Evolutionary conservation across 805 yeast species (phyloP), one percentile per base, ranked within the genome.

Genomic region (Hagleromyces aurorensis): DNA sequence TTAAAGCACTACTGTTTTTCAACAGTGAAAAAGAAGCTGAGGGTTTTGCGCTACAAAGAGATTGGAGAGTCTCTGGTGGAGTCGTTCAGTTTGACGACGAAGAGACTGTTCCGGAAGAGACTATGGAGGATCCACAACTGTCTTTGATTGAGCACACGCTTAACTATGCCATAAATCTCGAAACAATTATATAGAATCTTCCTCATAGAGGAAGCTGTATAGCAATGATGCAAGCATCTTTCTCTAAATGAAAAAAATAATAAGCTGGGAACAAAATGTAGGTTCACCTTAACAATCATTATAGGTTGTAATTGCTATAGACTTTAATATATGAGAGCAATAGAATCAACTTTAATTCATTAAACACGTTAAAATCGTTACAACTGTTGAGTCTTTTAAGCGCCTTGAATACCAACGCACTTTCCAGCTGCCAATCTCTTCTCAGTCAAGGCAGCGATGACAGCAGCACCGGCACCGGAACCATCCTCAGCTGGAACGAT

Each of bases 401-500:
- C 41, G 33, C 36, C 46, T 15, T 40, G 41, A 23, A 61, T 50
- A 49, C 89, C 89, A 38, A 81, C 78, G 38, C 84, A 74, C 50
- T 69, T 59, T 26, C 89, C 89, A 37, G 71, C 67, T 43, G 64
- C 68, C 50, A 78, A 66, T 66, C 98, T 78, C 58, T 74, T 69
- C 59, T 80, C 74, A 34, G 97, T 80, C 60, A 89, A 72, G 24
- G 97, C 96, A 32, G 98, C 97, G 62, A 91, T 89, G 49, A 89
- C 72, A 30, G 97, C 98, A 33, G 98, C 98, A 56, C 98, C 98
- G 27, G 84, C 96, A 66, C 97, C 97, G 21, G 91, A 80, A 49
- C 98, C 98, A 65, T 91, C 98, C 65, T 89, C 96, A 43, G 98
- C 97, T 35, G 93, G 82, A 22, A 79, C 83, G 45, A 87, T 75